Evolutionary conservation across 2,329 filamentous ascomycete genomes (phyloP).

Genomic region (Cyphellophora europaea): DNA sequence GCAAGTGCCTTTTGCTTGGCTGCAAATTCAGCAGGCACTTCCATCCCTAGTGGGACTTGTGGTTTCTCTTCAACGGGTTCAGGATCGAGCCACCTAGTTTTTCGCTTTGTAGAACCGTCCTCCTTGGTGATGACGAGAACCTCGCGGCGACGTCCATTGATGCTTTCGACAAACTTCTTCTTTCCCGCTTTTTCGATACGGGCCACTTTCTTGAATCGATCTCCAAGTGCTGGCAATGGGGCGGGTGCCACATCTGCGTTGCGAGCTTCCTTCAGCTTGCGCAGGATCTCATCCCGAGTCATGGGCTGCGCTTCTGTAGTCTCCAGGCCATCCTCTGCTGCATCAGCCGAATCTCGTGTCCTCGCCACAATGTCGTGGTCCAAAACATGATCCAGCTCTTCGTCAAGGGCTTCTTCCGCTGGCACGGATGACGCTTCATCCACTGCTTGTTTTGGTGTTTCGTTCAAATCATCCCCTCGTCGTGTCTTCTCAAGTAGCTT

Average conservation of each 20-base stretch:
- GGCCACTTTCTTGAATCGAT: slow-evolving; percentile 46
- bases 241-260: slow-evolving; percentile 23
- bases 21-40: slow-evolving; percentile 35
- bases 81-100: slow-evolving; percentile 44
- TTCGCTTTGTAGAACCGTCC: slow-evolving; percentile 53
- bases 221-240: slow-evolving; percentile 39
- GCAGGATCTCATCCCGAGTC: slow-evolving; percentile 50
- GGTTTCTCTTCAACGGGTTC: slow-evolving; percentile 19
- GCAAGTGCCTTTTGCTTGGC: slow-evolving; percentile 23
- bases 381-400: slow-evolving; percentile 42
- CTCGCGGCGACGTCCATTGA: slow-evolving; percentile 41
- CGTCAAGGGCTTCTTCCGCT: slow-evolving; percentile 43
- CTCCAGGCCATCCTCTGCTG: slow-evolving; percentile 13
- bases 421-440: slow-evolving; percentile 18
- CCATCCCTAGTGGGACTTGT: slow-evolving; percentile 37
- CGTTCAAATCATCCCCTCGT: slow-evolving; percentile 46
- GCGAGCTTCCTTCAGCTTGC: slow-evolving; percentile 47
- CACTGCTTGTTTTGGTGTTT: slow-evolving; percentile 22
- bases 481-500: slow-evolving; percentile 48
- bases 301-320: slow-evolving; percentile 27
- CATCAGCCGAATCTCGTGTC: slow-evolving; percentile 4
- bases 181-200: slow-evolving; percentile 25
- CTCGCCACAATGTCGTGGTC: slow-evolving; percentile 24
- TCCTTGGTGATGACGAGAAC: slow-evolving; percentile 50
- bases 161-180: slow-evolving; percentile 44